Evolutionary conservation across 2,329 filamentous ascomycete genomes (phyloP).

Genomic region (Exophiala sp.): DNA sequence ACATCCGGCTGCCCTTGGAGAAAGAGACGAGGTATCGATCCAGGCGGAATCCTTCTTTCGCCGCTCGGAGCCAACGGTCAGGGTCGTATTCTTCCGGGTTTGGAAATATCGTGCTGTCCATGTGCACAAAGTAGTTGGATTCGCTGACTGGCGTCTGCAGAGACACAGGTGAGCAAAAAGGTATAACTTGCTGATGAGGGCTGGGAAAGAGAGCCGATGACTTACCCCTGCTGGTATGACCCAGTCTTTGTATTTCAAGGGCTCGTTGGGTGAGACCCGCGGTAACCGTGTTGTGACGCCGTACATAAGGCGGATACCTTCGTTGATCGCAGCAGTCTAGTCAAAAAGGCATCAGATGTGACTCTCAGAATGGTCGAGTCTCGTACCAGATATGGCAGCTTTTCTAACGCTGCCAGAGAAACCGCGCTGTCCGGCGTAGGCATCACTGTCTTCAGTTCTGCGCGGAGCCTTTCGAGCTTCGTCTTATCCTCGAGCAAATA

Average conservation of each 20-base stretch:
- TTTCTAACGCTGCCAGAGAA: constrained; percentile 34
- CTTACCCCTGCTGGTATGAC: constrained; percentile 31
- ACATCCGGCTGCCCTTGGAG: constrained; percentile 38
- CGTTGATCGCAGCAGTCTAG: constrained; percentile 28
- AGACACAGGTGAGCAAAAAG: no score
- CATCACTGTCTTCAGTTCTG: constrained; percentile 13
- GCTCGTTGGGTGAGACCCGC: constrained; percentile 24
- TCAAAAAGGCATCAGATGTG: not conserved
- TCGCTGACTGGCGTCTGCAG: constrained; percentile 26
- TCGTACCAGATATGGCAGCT: constrained; percentile 35
- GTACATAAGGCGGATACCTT: constrained; percentile 29
- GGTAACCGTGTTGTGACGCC: constrained; percentile 19
- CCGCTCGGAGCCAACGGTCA: constrained; percentile 22
- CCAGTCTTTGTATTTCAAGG: constrained; percentile 31
- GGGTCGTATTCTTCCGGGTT: constrained; percentile 27
- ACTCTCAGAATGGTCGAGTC: constrained; percentile 13
- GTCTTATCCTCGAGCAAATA: constrained; percentile 22
- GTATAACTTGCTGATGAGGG: no score
- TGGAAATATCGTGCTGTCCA: constrained; percentile 35
- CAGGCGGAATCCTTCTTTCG: constrained; percentile 29
- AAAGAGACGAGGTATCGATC: constrained; percentile 41
- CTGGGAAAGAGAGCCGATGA: no score
- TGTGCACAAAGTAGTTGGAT: constrained; percentile 27
- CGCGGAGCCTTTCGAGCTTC: constrained; percentile 11
- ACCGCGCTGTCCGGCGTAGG: constrained; percentile 10